Conservation (phyloP, 2,329 filamentous ascomycete genomes). For the Diaporthe sp. region DNA sequence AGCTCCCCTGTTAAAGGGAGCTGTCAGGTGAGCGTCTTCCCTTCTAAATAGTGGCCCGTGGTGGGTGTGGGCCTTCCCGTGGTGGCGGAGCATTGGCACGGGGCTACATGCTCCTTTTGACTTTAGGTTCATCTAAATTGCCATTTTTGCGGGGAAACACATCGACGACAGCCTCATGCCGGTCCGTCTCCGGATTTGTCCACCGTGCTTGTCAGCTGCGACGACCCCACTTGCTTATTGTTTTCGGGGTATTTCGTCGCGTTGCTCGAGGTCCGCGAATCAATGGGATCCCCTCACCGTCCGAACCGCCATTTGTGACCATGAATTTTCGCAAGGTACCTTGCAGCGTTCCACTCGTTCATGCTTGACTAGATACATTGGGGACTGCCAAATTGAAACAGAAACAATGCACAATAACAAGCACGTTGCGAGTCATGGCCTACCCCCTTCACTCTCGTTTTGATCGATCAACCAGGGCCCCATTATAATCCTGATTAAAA, state of each 20-base stretch:
- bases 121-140: conserved; percentile 22
- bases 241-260: not conserved
- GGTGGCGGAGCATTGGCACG: conserved; percentile 20
- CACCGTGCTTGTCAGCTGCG: not conserved
- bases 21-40: conserved; percentile 22
- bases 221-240: not conserved
- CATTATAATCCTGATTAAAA: not conserved
- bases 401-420: not conserved
- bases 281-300: not conserved
- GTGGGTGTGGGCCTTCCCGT: not conserved
- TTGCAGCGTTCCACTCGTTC: not conserved
- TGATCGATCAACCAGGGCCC: not conserved
- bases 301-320: not conserved
- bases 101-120: conserved; percentile 24
- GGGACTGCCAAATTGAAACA: conserved; percentile 4
- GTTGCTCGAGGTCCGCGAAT: not conserved
- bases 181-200: not conserved
- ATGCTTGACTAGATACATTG: not conserved
- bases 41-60: conserved; percentile 9
- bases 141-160: conserved; percentile 3
- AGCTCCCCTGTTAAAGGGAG: not conserved
- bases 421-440: conserved; percentile 6
- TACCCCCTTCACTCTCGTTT: not conserved
- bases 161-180: conserved; percentile 11
- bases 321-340: not conserved